Base-by-base conservation (phyloP, 2,329 filamentous ascomycete species). In the Sporothrix pallida region DNA sequence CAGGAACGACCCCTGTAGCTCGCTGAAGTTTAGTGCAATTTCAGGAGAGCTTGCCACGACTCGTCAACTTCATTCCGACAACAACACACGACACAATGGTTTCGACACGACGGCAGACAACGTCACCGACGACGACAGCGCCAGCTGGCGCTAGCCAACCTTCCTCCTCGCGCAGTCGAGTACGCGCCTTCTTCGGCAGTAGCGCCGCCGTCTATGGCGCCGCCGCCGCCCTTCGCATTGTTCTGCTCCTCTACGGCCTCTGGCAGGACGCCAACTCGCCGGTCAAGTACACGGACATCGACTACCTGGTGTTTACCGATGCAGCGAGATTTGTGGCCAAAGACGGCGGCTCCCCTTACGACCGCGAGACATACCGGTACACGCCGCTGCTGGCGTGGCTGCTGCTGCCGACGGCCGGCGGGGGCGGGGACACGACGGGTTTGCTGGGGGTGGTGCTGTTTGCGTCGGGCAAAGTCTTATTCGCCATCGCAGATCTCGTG, bases 261-360 rank as follows among this genome's bases (percentile, higher is more conserved):
- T 95, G 93, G 86, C 96, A 99, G 84, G 96, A 99, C 83, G 91
- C 93, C 75, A 87, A 95, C 83, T 97, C 94, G 8, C 91, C 95
- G 15, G 84, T 99, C 80, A 98, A 98, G 84, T 99, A 98, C 85
- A 99, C 96, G 70, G 96, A 99, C 83, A 98, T 99, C 79, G 96
- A 99, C 86, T 99, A 99, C 83, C 90, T 94, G 77, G 96, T 99
- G 81, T 99, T 99, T 86, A 98, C 96, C 68, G 95, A 98, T 81
- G 96, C 96, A 37, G 90, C 96, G 1, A 92, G 93, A 76, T 95
- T 92, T 82, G 83, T 93, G 60, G 84, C 90, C 3, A 84, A 83
- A n/a, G 74, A 70, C 50, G 37, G 60, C 52, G 88, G 88, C 3
- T 54, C 48, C 4, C 96, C 96, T 1, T 99, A 99, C 81, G 87